phyloP scores from a whole-genome alignment of 306 rosid genomes.

The Phaseolus lunatus region DNA sequence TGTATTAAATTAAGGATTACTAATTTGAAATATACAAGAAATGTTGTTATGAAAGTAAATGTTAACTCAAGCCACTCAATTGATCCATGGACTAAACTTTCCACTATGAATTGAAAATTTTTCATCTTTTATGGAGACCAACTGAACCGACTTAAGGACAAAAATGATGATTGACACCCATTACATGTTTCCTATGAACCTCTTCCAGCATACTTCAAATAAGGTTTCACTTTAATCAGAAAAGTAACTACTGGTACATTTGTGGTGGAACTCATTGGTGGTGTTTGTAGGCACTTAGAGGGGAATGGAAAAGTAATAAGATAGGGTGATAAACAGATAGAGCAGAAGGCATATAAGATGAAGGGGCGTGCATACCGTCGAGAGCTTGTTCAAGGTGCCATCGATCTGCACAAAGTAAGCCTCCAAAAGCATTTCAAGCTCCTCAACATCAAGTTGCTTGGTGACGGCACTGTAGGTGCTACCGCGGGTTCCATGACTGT shows the following conservation, averaged over 20 bases:
- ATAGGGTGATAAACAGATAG: background rate
- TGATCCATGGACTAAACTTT: background rate
- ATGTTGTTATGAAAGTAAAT: background rate
- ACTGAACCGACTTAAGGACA: background rate
- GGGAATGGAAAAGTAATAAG: background rate
- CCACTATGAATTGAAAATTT: background rate
- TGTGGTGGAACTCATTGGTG: background rate
- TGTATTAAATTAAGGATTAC: background rate
- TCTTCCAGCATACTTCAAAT: background rate
- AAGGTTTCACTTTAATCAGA: background rate
- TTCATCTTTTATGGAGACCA: background rate
- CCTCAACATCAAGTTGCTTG: slow-evolving; percentile 88
- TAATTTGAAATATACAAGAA: background rate
- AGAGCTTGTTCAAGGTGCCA: slow-evolving; percentile 81
- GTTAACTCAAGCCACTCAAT: background rate
- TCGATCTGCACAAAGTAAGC: slow-evolving; percentile 97
- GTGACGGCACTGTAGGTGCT: slow-evolving; percentile 71
- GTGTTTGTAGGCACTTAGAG: background rate
- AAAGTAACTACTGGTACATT: too few species aligned
- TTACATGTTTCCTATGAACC: background rate
- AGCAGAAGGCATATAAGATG: background rate
- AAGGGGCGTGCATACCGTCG: slow-evolving; percentile 46
- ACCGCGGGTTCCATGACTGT: slow-evolving; percentile 73
- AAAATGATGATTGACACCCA: background rate
- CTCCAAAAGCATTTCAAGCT: slow-evolving; percentile 98